Percentiles rank a stretch among this genome's conserved stretches.
These are phyloP conservation scores for Phytophthora sp. DNA, from an alignment of 352 stramenopile genomes.

Conservation along the genomic window DNA sequence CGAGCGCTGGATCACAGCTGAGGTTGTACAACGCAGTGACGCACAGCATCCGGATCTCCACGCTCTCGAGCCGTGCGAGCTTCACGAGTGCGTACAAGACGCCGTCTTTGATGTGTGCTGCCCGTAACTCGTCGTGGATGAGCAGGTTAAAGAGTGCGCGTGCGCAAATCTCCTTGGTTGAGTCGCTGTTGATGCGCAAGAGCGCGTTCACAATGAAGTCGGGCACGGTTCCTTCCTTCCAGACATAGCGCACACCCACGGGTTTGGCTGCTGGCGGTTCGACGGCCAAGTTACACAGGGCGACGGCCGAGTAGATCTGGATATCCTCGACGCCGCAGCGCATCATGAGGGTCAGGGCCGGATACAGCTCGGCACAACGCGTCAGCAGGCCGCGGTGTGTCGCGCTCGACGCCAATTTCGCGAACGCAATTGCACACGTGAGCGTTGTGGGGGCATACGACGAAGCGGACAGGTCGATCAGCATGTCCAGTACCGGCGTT, in stretches of 20 bases:
- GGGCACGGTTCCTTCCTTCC: slow-evolving; percentile 85
- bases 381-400: slow-evolving; percentile 60
- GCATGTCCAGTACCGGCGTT: slow-evolving; percentile 73
- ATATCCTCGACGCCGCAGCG: slow-evolving; percentile 87
- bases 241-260: slow-evolving; percentile 71
- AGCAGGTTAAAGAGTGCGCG: slow-evolving; percentile 88
- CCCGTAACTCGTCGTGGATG: slow-evolving; percentile 78
- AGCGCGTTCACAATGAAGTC: slow-evolving; percentile 92
- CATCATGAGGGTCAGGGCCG: slow-evolving; percentile 88
- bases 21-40: slow-evolving; percentile 87
- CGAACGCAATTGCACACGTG: slow-evolving; percentile 81
- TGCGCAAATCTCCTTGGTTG: slow-evolving; percentile 89
- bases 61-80: slow-evolving; percentile 80
- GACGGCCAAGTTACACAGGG: slow-evolving; percentile 85
- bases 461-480: slow-evolving; percentile 74
- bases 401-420: slow-evolving; percentile 72
- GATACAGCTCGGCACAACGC: slow-evolving; percentile 75
- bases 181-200: slow-evolving; percentile 89
- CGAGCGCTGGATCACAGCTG: slow-evolving; percentile 71
- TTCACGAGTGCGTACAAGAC: slow-evolving; percentile 90
- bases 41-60: slow-evolving; percentile 82
- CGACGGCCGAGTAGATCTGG: slow-evolving; percentile 89
- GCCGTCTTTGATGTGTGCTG: slow-evolving; percentile 85
- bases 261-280: slow-evolving; percentile 50
- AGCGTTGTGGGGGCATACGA: slow-evolving; percentile 71